These are phyloP conservation scores for Fusarium sp. DNA, from an alignment of 2,329 filamentous ascomycete species.

Conservation along the genomic window DNA sequence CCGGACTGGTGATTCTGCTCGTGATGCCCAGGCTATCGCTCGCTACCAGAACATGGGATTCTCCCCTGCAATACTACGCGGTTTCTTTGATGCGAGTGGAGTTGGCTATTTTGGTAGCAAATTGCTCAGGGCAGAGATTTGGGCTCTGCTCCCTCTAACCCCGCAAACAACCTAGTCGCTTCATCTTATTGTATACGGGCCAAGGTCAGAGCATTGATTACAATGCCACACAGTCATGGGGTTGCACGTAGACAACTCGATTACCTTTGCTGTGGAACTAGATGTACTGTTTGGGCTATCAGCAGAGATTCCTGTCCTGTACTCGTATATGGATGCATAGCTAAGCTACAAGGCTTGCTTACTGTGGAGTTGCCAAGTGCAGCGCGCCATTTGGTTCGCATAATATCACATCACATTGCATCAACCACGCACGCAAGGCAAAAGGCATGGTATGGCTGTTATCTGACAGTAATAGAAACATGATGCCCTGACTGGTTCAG, in stretches of 20 bases:
- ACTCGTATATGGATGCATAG: not conserved
- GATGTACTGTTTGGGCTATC: conserved; percentile 10
- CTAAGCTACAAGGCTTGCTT: conserved; percentile 6
- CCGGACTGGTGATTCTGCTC: conserved; percentile 23
- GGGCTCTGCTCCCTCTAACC: conserved; percentile 17
- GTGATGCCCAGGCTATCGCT: conserved; percentile 23
- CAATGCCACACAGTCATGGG: conserved; percentile 18
- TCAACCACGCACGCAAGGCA: conserved; percentile 23
- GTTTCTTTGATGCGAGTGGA: conserved; percentile 21
- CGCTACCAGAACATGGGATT: conserved; percentile 25
- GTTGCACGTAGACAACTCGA: conserved; percentile 14
- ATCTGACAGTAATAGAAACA: conserved; percentile 9
- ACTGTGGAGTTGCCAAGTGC: conserved; percentile 25
- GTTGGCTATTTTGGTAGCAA: conserved; percentile 24
- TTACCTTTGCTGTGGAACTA: conserved; percentile 12
- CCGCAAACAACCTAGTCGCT: conserved; percentile 33
- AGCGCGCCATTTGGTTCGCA: conserved; percentile 23
- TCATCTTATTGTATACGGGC: conserved; percentile 28
- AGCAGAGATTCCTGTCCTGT: conserved; percentile 1
- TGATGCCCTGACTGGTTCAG: conserved; percentile 2
- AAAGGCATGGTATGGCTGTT: conserved; percentile 8
- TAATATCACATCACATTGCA: conserved; percentile 28
- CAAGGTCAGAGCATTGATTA: conserved; percentile 18
- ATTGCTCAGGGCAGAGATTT: conserved; percentile 26
- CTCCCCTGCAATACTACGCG: conserved; percentile 19